Evolutionary conservation across 2,329 filamentous ascomycete species (phyloP).

Genomic region (Dactylellina cionopaga): DNA sequence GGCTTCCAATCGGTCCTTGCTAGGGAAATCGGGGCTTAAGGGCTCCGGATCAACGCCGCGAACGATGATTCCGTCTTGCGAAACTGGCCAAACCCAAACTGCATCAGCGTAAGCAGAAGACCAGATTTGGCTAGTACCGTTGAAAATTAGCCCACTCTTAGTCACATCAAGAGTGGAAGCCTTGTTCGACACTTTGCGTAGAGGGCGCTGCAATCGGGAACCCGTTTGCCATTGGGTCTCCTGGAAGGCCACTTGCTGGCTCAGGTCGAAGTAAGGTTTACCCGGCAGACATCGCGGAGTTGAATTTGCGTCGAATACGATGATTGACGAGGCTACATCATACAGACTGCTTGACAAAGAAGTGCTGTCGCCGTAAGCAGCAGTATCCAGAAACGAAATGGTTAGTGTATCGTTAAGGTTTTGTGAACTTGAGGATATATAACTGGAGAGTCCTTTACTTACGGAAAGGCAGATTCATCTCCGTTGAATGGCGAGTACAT

Average conservation of each 20-base stretch:
- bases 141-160: constrained; percentile 1
- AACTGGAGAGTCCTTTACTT: constrained; percentile 16
- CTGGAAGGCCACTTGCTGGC: constrained; percentile 17
- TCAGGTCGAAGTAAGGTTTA: constrained; percentile 43
- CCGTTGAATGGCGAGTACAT: constrained; percentile 49
- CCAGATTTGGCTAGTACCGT: constrained; percentile 27
- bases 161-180: constrained; percentile 25
- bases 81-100: constrained; percentile 45
- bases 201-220: constrained; percentile 9
- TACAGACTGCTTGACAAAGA: constrained; percentile 44
- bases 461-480: constrained; percentile 48
- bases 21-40: constrained; percentile 31
- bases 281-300: constrained; percentile 41
- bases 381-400: too few relatives aligned
- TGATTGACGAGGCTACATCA: constrained; percentile 46
- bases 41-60: constrained; percentile 46
- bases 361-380: constrained; percentile 29
- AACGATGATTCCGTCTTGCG: constrained; percentile 50
- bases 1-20: constrained; percentile 29
- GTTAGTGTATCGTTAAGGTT: too few relatives aligned
- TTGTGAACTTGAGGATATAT: too few relatives aligned
- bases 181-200: constrained; percentile 18
- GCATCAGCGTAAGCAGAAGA: constrained; percentile 5
- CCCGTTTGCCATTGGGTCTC: constrained; percentile 24
- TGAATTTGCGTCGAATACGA: constrained; percentile 44